Conservation (phyloP, 2,329 filamentous ascomycete genomes). For the Trichoderma simmonsii region DNA sequence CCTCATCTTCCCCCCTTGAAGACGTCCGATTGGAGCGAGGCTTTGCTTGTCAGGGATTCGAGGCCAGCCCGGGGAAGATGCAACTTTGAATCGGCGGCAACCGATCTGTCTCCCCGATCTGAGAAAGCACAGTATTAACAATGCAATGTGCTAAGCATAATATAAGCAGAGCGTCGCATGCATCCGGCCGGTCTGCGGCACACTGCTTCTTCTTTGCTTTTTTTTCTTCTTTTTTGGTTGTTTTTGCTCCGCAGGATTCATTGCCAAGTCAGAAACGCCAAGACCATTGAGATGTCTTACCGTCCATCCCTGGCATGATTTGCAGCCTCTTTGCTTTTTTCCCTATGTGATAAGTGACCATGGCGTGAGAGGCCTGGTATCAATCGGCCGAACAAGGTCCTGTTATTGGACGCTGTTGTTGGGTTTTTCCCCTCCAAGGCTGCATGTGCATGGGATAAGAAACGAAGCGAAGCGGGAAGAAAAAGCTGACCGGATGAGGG, state of each 20-base stretch:
- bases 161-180: background rate
- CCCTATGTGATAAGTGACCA: background rate
- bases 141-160: background rate
- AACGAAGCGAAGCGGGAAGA: background rate
- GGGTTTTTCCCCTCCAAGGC: background rate
- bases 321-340: background rate
- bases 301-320: background rate
- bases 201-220: background rate
- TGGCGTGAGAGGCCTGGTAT: background rate
- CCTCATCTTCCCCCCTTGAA: background rate
- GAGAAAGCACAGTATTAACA: background rate
- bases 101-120: background rate
- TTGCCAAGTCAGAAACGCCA: background rate
- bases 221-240: background rate
- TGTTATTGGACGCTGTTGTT: background rate
- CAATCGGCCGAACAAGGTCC: background rate
- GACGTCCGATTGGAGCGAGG: background rate
- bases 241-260: background rate
- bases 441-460: background rate
- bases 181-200: background rate
- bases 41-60: background rate
- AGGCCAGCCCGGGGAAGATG: background rate
- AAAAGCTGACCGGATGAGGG: background rate
- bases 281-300: background rate
- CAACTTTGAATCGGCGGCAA: background rate